Evolutionary conservation across 2,329 filamentous ascomycete species (phyloP), one percentile per base, ranked within the genome.

Genomic region (Cladosporium sp.): DNA sequence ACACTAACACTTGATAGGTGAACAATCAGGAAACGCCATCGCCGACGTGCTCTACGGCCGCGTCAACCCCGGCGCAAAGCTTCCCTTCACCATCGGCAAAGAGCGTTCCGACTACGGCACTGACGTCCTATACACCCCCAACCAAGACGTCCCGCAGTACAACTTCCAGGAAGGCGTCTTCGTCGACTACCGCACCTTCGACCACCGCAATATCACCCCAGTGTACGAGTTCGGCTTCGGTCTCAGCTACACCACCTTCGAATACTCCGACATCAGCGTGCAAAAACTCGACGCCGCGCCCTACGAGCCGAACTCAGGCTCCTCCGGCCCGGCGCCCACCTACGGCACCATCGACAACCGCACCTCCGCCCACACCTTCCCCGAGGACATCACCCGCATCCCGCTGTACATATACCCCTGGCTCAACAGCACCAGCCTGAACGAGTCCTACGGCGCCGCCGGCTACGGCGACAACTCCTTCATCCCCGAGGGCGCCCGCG

Each of bases 201-300:
- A 69, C 60, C 72, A 72, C 2, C 52, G 83, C 59, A 80, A 85
- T 69, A 82, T 86, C 64, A 84, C 85, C 2, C 89, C 91, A 1
- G 85, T 90, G 67, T 93, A 88, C 77, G 90, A 92, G 74, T 94
- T 94, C 71, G 91, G 91, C 8, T 90, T 85, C 71, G 91, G 91
- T 62, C 80, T 94, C 18, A 90, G 87, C 5, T 94, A 93, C 82
- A 91, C 90, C 1, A 91, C 84, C 3, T 92, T 94, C 72, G 76
- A 85, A 59, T 91, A 92, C 79, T 86, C 88, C n/a, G 80, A 89
- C 73, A 79, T 93, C 49, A 76, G 80, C 33, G 78, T 91, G 63
- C 82, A 78, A 2, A 66, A 70, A 60, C 33, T 64, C 72, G 73
- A 80, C 33, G 81, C 81, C 5, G 77, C 76, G 16, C 72, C 80